Conservation (phyloP, 306 rosid genomes). For the Trifolium repens region DNA sequence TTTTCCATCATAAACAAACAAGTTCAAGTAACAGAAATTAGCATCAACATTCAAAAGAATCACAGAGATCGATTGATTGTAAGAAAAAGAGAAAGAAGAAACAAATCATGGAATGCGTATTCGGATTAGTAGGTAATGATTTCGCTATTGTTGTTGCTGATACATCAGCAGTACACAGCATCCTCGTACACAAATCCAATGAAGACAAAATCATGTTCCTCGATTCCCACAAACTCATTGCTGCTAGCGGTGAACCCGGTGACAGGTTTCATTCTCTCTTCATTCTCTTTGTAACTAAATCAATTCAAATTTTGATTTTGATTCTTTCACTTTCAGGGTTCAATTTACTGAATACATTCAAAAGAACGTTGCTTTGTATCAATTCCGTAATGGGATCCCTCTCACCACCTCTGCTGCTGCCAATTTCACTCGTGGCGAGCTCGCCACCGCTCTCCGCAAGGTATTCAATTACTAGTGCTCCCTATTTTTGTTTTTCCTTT, state of each 20-base stretch:
- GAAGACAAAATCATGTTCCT: constrained; percentile 99
- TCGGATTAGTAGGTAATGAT: constrained; percentile 79
- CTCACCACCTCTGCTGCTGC: constrained; percentile 42
- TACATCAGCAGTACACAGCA: constrained; percentile 91
- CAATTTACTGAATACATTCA: constrained; percentile 42
- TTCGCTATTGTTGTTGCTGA: constrained; percentile 87
- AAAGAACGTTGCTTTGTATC: constrained; percentile 43
- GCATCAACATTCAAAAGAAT: too few relatives aligned
- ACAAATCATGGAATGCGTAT: constrained; percentile 74
- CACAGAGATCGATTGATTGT: too few relatives aligned
- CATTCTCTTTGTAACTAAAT: neutral
- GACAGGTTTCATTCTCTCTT: constrained; percentile 60
- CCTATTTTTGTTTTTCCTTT: neutral
- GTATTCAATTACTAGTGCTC: neutral
- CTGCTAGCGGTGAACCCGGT: constrained; percentile 96
- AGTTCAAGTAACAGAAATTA: too few relatives aligned
- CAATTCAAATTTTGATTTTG: neutral
- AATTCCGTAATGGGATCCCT: constrained; percentile 45
- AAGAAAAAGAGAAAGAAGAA: too few relatives aligned
- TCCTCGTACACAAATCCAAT: constrained; percentile 88
- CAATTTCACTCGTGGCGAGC: constrained; percentile 46
- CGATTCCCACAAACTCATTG: constrained; percentile 94
- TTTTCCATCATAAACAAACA: too few relatives aligned
- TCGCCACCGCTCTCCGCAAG: constrained; percentile 48
- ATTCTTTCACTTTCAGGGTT: constrained; percentile 20